Evolutionary conservation across 139 green algal species (phyloP), one percentile per base, ranked within the genome.

Genomic region (Diplosphaera chodatii): DNA sequence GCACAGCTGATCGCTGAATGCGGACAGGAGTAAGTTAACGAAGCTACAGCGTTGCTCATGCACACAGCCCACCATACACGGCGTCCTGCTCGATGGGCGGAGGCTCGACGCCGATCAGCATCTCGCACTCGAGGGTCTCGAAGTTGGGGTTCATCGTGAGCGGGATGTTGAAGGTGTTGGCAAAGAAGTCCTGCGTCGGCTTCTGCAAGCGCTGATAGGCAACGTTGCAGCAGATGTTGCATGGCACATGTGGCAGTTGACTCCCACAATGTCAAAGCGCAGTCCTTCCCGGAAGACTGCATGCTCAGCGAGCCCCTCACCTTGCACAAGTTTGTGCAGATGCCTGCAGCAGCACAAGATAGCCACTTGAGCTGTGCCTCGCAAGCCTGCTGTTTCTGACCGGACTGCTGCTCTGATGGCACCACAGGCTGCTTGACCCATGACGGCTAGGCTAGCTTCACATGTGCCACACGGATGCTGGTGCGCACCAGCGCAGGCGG

Each of bases 91-190:
- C 74, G 0, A 89, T 37, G 3, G 80, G 84, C 8, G 77, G 83
- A 33, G 84, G 79, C 1, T 55, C 23, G 67, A 79, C 34, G 21
- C 84, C 84, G 66, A 87, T 89, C 0, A 79, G 72, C 84, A 90
- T 90, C 63, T 85, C 79, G 55, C 83, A 88, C 15, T 32, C n/a
- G 20, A 34, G 20, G 16, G 25, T 15, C 48, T 89, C 84, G 74
- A 89, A 89, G 66, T 90, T 80, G 16, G 85, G 85, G 22, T 83
- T 78, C 85, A 90, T 89, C 27, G 80, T 89, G n/a, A 90, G 77
- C 15, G 85, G 85, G 66, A 87, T 41, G n/a, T 80, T 82, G 64
- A 90, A 85, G 0, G 48, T 77, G 16, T 59, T 23, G 22, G 48
- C 16, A 25, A 59, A 59, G 16, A 59, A n/a, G 37, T 27, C 30